These are phyloP conservation scores for Gymnopilus dilepis DNA, from an alignment of 768 basidiomycete species.

Conservation along the genomic window DNA sequence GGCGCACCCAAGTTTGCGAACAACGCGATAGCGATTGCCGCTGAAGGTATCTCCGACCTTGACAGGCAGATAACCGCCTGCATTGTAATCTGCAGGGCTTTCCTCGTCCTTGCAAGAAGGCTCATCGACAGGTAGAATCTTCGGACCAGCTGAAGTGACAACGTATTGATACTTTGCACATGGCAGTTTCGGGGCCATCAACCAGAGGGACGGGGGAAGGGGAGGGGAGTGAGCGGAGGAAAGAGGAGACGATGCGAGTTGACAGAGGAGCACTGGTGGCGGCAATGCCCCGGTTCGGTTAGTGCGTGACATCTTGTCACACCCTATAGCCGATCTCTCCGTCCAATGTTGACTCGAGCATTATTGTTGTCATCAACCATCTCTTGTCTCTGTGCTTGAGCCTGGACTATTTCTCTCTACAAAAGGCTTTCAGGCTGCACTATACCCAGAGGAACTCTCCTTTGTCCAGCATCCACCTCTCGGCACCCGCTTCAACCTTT, in stretches of 20 bases:
- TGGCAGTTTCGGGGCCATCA: constrained; percentile 71
- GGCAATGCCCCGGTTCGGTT: constrained; percentile 19
- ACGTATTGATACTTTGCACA: constrained; percentile 81
- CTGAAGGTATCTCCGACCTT: constrained; percentile 86
- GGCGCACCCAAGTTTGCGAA: constrained; percentile 86
- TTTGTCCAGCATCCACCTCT: not conserved
- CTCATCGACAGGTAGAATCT: constrained; percentile 74
- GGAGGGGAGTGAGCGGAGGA: constrained; percentile 23
- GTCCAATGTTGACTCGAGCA: not conserved
- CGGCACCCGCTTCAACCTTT: not conserved
- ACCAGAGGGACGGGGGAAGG: constrained; percentile 27
- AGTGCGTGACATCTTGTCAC: constrained; percentile 27
- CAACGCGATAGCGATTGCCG: constrained; percentile 80
- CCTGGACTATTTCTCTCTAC: not conserved
- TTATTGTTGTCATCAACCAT: not conserved
- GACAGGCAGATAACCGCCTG: constrained; percentile 81
- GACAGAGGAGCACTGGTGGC: constrained; percentile 19
- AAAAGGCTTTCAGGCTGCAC: not conserved
- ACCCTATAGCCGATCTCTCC: constrained; percentile 3
- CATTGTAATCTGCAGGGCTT: constrained; percentile 82
- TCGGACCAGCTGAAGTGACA: constrained; percentile 65
- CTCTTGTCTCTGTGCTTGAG: not conserved
- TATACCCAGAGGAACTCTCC: not conserved
- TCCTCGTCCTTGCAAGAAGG: constrained; percentile 77
- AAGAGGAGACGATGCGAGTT: constrained; percentile 26